Percentiles rank a stretch among this genome's conserved stretches.
Conservation (phyloP, 2,329 filamentous ascomycete species). For the Hypoxylon sp. region DNA sequence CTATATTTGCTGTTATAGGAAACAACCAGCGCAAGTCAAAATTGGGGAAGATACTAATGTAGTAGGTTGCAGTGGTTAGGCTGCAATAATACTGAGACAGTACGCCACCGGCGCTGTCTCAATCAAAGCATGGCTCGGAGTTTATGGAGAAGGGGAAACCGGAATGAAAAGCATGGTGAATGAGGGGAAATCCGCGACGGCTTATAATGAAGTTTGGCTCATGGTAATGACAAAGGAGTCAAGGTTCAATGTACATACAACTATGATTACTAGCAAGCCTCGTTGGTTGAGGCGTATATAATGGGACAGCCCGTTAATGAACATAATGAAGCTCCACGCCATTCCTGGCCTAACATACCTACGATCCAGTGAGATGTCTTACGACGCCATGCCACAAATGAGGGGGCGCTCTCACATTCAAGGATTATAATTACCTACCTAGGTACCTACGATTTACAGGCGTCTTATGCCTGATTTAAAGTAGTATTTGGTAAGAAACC, state of each 20-base stretch:
- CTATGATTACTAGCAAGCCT: slow-evolving; percentile 8
- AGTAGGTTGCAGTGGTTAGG: neutral
- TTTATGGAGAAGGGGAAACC: slow-evolving; percentile 21
- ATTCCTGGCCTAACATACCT: neutral
- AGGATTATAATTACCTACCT: neutral
- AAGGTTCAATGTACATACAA: slow-evolving; percentile 26
- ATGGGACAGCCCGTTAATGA: slow-evolving; percentile 7
- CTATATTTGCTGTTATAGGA: slow-evolving; percentile 1
- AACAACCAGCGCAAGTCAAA: neutral
- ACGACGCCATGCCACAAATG: neutral
- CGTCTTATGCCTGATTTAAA: neutral
- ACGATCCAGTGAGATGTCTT: neutral
- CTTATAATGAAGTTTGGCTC: slow-evolving; percentile 18
- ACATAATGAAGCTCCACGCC: neutral
- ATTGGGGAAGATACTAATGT: neutral
- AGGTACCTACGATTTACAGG: neutral
- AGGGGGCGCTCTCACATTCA: neutral
- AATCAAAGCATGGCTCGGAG: slow-evolving; percentile 17
- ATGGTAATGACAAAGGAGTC: slow-evolving; percentile 9
- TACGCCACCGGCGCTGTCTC: neutral
- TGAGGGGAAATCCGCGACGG: slow-evolving; percentile 10
- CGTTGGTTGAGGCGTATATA: slow-evolving; percentile 19
- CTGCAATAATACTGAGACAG: slow-evolving; percentile 5
- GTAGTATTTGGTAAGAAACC: neutral
- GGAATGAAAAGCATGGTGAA: slow-evolving; percentile 19